Base-by-base conservation (phyloP, 495 filamentous ascomycete species). In the Pyrenopolyporus hunteri region DNA sequence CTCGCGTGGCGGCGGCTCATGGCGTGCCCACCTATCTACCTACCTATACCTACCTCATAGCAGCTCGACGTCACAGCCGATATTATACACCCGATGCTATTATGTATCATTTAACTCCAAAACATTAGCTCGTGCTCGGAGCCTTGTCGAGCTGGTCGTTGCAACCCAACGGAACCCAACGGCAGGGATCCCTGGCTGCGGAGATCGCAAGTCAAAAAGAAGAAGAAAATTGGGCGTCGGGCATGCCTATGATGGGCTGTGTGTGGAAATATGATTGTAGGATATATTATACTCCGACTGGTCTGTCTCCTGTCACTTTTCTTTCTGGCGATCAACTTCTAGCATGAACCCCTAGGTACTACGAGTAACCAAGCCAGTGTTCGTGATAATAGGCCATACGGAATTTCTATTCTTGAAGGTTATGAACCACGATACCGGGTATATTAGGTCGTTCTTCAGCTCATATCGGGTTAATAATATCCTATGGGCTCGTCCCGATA, bases 111-210 rank as follows among this genome's bases (percentile, higher is more conserved):
- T 25, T 3, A 28, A 35, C 44, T 5, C 26, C 25, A 32, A 49
- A 17, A 37, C 25, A 16, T 31, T 37, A 44, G 37, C 22, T 31
- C 14, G 36, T 57, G 17, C 20, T 56, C 33, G 23, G 48, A 57
- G 25, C 60, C 42, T 28, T 37, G 50, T 56, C 33, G 33, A n/a
- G 28, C 35, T 36, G 17, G 16, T 43, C 11, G 19, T 23, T 64
- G 55, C 23, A 59, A 64, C 55, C 61, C 55, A 49, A 54, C 16
- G 33, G 29, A 51, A 50, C 13, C 43, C 22, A 55, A 4, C 28
- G 22, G 28, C 61, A 64, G 61, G 61, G 61, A 59, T 59, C 37
- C 35, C 44, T 40, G 22, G 48, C 55, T 59, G 61, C 61, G 23
- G 37, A 42, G 20, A 42, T 20, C 61, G 23, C 17, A 42, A 22